These are phyloP conservation scores for Alternaria brassicicola DNA, from an alignment of 2,329 filamentous ascomycete species.

Conservation along the genomic window DNA sequence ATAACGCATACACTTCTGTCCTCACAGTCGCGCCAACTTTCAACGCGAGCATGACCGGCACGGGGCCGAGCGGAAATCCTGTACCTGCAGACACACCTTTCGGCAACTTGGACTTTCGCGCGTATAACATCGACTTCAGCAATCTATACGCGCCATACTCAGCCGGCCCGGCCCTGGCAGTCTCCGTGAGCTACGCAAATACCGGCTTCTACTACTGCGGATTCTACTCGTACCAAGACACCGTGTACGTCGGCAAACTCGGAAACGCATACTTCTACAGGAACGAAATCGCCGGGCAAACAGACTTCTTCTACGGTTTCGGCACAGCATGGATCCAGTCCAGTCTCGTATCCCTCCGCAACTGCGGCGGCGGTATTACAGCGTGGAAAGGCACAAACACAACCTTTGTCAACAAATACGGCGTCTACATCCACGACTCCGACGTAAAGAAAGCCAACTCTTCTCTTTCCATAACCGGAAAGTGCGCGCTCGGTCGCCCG, in stretches of 20 bases:
- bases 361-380: conserved; percentile 69
- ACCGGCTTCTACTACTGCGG: conserved; percentile 70
- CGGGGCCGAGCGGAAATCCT: conserved; percentile 65
- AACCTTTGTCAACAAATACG: conserved; percentile 69
- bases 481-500: conserved; percentile 66
- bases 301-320: conserved; percentile 73
- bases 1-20: conserved; percentile 68
- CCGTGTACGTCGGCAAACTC: conserved; percentile 70
- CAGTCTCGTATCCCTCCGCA: conserved; percentile 61
- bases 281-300: conserved; percentile 66
- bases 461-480: conserved; percentile 46
- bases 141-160: conserved; percentile 63
- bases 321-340: conserved; percentile 67
- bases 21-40: conserved; percentile 68
- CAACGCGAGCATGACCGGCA: conserved; percentile 66
- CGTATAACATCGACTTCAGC: conserved; percentile 70
- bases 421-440: conserved; percentile 67
- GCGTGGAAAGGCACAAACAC: conserved; percentile 74
- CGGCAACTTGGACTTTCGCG: conserved; percentile 67
- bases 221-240: conserved; percentile 72
- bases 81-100: conserved; percentile 68
- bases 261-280: conserved; percentile 70
- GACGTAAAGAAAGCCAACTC: conserved; percentile 62
- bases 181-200: conserved; percentile 68
- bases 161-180: conserved; percentile 64